These are phyloP conservation scores for Globisporangium irregulare DNA, from an alignment of 352 stramenopile species.

Conservation along the genomic window DNA sequence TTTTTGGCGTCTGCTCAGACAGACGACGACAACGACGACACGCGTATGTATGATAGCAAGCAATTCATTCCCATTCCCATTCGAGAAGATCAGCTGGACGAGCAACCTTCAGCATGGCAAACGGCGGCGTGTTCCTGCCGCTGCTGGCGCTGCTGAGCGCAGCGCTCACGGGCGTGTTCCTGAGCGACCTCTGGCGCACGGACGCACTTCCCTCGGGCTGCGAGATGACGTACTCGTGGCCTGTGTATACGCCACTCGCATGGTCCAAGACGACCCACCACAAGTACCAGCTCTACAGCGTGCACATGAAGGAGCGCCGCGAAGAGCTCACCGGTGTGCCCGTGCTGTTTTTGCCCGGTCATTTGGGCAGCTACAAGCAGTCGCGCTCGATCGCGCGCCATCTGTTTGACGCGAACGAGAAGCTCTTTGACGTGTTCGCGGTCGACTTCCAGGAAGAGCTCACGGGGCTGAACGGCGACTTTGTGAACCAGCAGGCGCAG, in stretches of 20 bases:
- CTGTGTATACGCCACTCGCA: slow-evolving; percentile 64
- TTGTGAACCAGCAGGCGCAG: slow-evolving; percentile 62
- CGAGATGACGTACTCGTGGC: slow-evolving; percentile 87
- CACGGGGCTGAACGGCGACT: slow-evolving; percentile 65
- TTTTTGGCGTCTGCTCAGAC: neutral
- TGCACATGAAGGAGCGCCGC: slow-evolving; percentile 64
- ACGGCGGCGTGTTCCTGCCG: slow-evolving; percentile 37
- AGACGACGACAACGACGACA: neutral
- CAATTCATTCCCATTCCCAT: neutral
- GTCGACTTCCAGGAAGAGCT: slow-evolving; percentile 76
- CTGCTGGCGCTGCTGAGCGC: slow-evolving; percentile 46
- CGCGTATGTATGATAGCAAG: neutral
- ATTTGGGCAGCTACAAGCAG: slow-evolving; percentile 86
- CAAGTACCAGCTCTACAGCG: slow-evolving; percentile 67
- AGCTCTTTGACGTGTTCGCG: slow-evolving; percentile 77
- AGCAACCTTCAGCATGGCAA: neutral
- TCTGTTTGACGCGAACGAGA: slow-evolving; percentile 50
- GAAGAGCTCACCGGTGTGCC: slow-evolving; percentile 56
- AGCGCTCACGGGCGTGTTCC: slow-evolving; percentile 27
- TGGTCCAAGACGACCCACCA: slow-evolving; percentile 35
- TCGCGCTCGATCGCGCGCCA: slow-evolving; percentile 73
- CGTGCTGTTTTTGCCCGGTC: slow-evolving; percentile 79
- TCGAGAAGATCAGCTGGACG: slow-evolving; percentile 1
- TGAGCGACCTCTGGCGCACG: slow-evolving; percentile 39
- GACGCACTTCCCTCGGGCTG: slow-evolving; percentile 41